Evolutionary conservation across 257 asterid genomes (phyloP).

Genomic region (Ocimum tenuiflorum): DNA sequence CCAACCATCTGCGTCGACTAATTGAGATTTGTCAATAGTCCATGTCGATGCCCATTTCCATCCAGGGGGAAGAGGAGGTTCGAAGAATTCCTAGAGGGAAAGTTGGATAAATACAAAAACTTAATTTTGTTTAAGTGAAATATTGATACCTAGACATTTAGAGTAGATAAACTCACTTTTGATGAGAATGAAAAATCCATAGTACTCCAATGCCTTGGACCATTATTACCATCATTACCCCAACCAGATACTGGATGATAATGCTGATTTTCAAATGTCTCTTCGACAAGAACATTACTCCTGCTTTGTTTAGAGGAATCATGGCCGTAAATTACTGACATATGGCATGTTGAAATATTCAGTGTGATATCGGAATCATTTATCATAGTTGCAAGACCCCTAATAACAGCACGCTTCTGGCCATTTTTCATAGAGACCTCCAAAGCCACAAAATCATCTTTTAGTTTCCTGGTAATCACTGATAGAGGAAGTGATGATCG

Average conservation of each 20-base stretch:
- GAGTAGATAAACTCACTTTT: slow-evolving; percentile 28
- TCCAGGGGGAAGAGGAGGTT: slow-evolving; percentile 58
- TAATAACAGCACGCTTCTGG: slow-evolving; percentile 70
- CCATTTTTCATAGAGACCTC: slow-evolving; percentile 82
- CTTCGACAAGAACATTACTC: slow-evolving; percentile 37
- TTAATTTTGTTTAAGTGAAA: neutral
- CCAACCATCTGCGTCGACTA: slow-evolving; percentile 64
- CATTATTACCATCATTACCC: slow-evolving; percentile 35
- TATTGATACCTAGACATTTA: neutral
- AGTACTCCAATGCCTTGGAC: slow-evolving; percentile 52
- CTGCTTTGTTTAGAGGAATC: slow-evolving; percentile 35
- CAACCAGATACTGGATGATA: slow-evolving; percentile 51
- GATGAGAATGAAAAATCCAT: slow-evolving; percentile 57
- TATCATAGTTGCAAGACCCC: slow-evolving; percentile 66
- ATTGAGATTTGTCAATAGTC: slow-evolving; percentile 56
- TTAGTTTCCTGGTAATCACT: slow-evolving; percentile 60
- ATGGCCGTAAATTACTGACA: slow-evolving; percentile 30
- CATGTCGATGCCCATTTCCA: slow-evolving; percentile 66
- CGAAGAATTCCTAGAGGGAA: slow-evolving; percentile 45
- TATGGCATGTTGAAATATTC: slow-evolving; percentile 56
- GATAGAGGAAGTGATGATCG: slow-evolving; percentile 88
- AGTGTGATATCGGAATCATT: slow-evolving; percentile 82
- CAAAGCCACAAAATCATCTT: slow-evolving; percentile 74
- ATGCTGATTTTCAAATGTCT: slow-evolving; percentile 58
- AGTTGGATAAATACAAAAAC: neutral